phyloP scores from a whole-genome alignment of 352 stramenopile genomes.

The Pythium aristosporum region DNA sequence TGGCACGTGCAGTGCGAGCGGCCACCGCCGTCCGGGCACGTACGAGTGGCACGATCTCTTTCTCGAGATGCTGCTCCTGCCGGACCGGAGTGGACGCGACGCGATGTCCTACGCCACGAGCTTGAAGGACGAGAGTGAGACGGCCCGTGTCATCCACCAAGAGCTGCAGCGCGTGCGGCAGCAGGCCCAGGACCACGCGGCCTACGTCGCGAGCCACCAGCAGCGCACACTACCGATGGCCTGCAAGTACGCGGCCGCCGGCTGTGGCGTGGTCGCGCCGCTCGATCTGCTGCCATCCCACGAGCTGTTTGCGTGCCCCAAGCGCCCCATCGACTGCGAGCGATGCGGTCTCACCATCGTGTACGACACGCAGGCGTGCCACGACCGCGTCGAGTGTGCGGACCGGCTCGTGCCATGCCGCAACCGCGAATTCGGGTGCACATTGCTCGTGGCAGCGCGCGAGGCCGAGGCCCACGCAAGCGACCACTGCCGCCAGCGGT shows the following conservation, averaged over 20 bases:
- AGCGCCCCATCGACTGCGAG: slow-evolving; percentile 54
- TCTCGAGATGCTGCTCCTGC: slow-evolving; percentile 33
- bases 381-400: slow-evolving; percentile 36
- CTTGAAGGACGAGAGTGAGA: background rate
- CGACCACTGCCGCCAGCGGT: slow-evolving; percentile 62
- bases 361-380: slow-evolving; percentile 36
- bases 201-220: slow-evolving; percentile 51
- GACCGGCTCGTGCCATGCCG: slow-evolving; percentile 42
- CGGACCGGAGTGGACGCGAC: slow-evolving; percentile 37
- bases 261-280: slow-evolving; percentile 49
- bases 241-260: slow-evolving; percentile 36
- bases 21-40: slow-evolving; percentile 5
- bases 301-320: slow-evolving; percentile 56
- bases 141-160: slow-evolving; percentile 28
- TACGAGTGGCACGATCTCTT: slow-evolving; percentile 67
- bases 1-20: background rate
- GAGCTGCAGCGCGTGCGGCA: slow-evolving; percentile 38
- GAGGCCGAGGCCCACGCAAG: slow-evolving; percentile 40
- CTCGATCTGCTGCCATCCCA: slow-evolving; percentile 58
- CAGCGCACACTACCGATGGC: slow-evolving; percentile 37
- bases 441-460: slow-evolving; percentile 33
- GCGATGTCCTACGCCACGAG: slow-evolving; percentile 32
- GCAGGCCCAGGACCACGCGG: slow-evolving; percentile 45
- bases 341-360: slow-evolving; percentile 36
- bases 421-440: slow-evolving; percentile 59